These are phyloP conservation scores for Akanthomyces lecanii DNA, from an alignment of 2,329 filamentous ascomycete species.

Conservation along the genomic window DNA sequence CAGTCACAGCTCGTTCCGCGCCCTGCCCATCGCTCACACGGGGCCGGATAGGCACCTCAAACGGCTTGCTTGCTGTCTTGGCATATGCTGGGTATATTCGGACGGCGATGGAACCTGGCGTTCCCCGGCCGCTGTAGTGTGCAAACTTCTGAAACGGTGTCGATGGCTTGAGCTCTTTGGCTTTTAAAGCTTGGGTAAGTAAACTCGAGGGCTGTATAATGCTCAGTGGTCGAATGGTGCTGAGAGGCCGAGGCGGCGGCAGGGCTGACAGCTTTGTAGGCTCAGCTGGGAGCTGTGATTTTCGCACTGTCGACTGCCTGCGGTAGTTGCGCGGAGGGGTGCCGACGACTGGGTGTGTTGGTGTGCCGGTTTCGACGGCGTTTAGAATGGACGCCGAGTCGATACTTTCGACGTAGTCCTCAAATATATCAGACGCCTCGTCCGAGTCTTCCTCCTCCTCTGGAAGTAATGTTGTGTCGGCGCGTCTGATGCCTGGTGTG, in stretches of 20 bases:
- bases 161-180: constrained; percentile 62
- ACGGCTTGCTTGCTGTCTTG: constrained; percentile 57
- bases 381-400: constrained; percentile 70
- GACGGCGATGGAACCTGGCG: constrained; percentile 69
- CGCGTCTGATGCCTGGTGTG: constrained; percentile 37
- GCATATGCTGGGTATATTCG: constrained; percentile 75
- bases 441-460: constrained; percentile 59
- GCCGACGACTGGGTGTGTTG: constrained; percentile 56
- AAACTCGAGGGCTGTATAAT: constrained; percentile 66
- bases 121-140: constrained; percentile 71
- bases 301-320: constrained; percentile 60
- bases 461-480: constrained; percentile 49
- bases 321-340: constrained; percentile 59
- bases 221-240: constrained; percentile 60
- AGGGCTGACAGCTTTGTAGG: constrained; percentile 59
- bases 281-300: constrained; percentile 52
- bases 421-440: constrained; percentile 59
- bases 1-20: constrained; percentile 59
- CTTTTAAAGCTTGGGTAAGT: constrained; percentile 67
- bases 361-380: constrained; percentile 54
- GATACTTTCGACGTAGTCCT: constrained; percentile 61
- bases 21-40: constrained; percentile 65
- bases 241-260: constrained; percentile 66
- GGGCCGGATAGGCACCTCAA: constrained; percentile 68
- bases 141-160: constrained; percentile 76